Base-by-base conservation (phyloP, 371 early-diverging fungal species). In the Mucor piriformis region DNA sequence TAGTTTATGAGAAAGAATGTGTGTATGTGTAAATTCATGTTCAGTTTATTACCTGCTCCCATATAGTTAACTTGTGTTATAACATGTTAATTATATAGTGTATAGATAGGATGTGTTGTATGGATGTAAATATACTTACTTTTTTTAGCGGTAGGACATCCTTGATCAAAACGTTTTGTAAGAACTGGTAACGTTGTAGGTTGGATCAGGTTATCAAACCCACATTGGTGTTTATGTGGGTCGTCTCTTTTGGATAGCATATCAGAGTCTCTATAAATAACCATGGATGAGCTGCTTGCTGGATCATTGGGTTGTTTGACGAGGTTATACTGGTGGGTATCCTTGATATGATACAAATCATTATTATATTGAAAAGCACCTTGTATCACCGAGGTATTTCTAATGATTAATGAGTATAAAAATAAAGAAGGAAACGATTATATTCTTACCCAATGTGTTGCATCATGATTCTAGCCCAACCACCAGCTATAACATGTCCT, bases 191-290 rank as follows among this genome's bases (percentile, higher is more conserved):
- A 13, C 7, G 16, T 34, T 49, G 15, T 24, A 23, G 33, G 50
- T 21, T 16, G 49, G 8, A 40, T 35, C 20, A 60, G n/a, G 27
- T 48, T 37, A 18, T 69, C 55, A 15, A 69, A 57, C 16, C 69
- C 69, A 54, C 69, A 69, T 42, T 42, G 18, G n/a, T 66, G 59
- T 10, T 40, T n/a, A 1, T 32, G 24, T 2, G 20, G 10, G 1
- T 52, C 25, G 11, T 32, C 37, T 42, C 25, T 56, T 40, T 51
- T 51, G 0, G 12, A 3, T 35, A 47, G 37, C 16, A 66, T 64
- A 66, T 89, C 89, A 0, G 89, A 86, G 51, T 86, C 84, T 21
- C 89, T 83, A 71, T 86, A 92, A 23, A 90, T 83, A 8, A 91
- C 75, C 67, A 87, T 83, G 21, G 50, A 35, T n/a, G 38, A 64